phyloP scores from a whole-genome alignment of 257 asterid genomes.

The Nicotiana tabacum region DNA sequence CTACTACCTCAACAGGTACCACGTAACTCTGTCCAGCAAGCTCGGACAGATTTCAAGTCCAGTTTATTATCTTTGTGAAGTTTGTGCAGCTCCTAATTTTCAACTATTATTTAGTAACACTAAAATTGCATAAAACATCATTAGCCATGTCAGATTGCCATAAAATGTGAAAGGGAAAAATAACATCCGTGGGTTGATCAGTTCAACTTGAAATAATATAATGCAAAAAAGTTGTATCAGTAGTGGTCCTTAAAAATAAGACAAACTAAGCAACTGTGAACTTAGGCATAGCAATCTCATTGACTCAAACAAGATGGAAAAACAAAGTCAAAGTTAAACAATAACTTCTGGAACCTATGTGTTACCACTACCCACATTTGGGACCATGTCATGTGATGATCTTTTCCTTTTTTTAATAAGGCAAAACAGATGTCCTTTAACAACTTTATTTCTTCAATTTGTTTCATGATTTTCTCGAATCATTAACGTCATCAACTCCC shows the following conservation, averaged over 20 bases:
- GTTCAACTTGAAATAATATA: too few relatives aligned
- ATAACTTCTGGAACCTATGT: background rate
- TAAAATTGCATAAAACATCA: background rate
- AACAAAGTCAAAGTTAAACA: background rate
- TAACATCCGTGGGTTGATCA: too few relatives aligned
- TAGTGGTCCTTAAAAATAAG: background rate
- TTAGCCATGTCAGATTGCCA: background rate
- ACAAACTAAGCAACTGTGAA: background rate
- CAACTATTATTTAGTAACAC: background rate
- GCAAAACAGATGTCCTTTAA: too few relatives aligned
- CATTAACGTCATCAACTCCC: too few relatives aligned
- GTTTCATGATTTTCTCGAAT: too few relatives aligned
- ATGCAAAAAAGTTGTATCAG: too few relatives aligned
- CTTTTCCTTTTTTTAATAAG: background rate
- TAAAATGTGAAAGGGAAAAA: too few relatives aligned
- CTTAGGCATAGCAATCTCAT: background rate
- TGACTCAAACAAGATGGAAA: background rate
- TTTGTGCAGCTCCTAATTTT: background rate
- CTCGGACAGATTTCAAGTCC: background rate
- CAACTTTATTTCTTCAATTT: too few relatives aligned
- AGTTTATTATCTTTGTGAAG: background rate
- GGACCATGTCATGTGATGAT: background rate
- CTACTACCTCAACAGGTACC: too few relatives aligned
- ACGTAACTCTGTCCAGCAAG: too few relatives aligned
- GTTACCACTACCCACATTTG: background rate